Conservation (phyloP, 2,329 filamentous ascomycete genomes). For the Tolypocladium tropicale region DNA sequence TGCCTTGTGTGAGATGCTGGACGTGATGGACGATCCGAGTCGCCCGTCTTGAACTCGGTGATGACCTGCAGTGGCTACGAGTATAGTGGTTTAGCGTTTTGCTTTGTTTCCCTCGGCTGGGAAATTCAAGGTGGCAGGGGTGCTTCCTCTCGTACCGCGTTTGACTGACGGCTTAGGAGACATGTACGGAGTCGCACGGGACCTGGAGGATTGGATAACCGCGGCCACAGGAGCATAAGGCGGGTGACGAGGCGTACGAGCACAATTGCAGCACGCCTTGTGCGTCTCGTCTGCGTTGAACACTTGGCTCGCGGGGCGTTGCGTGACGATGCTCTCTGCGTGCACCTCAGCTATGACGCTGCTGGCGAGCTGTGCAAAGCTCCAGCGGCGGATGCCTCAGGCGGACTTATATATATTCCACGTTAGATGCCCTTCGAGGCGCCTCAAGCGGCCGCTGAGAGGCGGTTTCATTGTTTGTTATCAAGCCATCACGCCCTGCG, state of each 20-base stretch:
- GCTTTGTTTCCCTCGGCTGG: conserved; percentile 1
- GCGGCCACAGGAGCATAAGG: not conserved
- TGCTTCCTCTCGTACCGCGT: not conserved
- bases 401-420: not conserved
- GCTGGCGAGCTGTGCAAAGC: not conserved
- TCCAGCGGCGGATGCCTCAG: not conserved
- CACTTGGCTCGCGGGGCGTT: not conserved
- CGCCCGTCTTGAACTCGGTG: not conserved
- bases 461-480: not conserved
- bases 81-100: not conserved
- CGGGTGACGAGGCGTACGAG: not conserved
- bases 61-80: not conserved
- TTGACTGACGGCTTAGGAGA: not conserved
- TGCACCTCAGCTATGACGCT: not conserved
- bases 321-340: not conserved
- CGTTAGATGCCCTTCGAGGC: not conserved
- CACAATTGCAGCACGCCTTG: not conserved
- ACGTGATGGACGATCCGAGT: not conserved
- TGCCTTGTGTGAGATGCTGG: not conserved
- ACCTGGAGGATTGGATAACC: not conserved
- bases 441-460: not conserved
- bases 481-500: not conserved
- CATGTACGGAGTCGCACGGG: not conserved
- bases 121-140: not conserved
- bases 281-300: not conserved